Base-by-base conservation (phyloP, 441 rosid genomes). In the Breynia disticha region DNA sequence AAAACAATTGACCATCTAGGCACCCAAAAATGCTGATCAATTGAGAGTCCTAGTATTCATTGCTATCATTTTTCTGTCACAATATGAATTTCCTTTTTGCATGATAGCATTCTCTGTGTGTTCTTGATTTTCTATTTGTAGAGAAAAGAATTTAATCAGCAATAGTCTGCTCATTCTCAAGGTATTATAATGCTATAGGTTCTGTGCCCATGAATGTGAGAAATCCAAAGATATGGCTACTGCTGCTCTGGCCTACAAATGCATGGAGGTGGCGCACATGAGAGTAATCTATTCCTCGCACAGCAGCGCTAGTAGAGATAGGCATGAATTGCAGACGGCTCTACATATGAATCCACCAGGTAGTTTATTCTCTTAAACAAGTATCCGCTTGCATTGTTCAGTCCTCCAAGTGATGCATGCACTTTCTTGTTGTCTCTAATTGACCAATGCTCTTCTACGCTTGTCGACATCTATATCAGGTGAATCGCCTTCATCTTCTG, bases 401-500 rank as follows among this genome's bases (percentile, higher is more conserved):
- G 35, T 28, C 35, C 8, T 28, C 35, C 35, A 28, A 28, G 35
- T 28, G 5, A 4, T 28, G 4, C 8, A 3, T 7, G 3, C 32
- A 24, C 7, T 24, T 24, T 28, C 2, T 28, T 28, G 8, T 28
- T 28, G 35, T 0, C 35, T 28, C 35, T 28, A 28, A 28, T n/a
- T n/a, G n/a, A n/a, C n/a, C n/a, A n/a, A n/a, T 59, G 19, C 69
- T 52, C 61, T 62, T 48, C 53, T 63, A 42, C 56, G 64, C 46
- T 59, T 59, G 16, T 53, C n/a, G 39, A 56, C 18, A 19, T 28
- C 21, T 54, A 54, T 64, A 54, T 76, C 76, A 94, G 99, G 96
- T 39, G 99, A 90, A 65, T 94, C 99, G 65, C 96, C 99, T 65
- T 87, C 99, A 59, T 94, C 99, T 57, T 86, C 99, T 72, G 99